Conservation (phyloP, 2,329 filamentous ascomycete genomes). For the Verticillium nonalfalfae region DNA sequence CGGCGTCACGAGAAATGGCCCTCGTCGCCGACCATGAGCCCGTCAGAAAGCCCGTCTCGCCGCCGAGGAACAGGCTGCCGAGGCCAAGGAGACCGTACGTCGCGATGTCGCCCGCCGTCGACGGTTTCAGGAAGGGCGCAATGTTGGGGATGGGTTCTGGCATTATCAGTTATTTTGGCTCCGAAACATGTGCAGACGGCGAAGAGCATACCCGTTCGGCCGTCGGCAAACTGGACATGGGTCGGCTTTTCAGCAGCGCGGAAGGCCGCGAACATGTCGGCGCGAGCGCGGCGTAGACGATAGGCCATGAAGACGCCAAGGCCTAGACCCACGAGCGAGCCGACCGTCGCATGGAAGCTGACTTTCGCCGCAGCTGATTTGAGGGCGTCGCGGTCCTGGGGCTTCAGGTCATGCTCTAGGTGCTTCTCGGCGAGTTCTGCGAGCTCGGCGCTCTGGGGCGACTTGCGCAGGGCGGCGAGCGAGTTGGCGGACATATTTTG, state of each 20-base stretch:
- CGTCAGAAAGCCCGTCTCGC: conserved; percentile 54
- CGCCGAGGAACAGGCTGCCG: conserved; percentile 58
- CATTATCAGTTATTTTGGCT: neutral
- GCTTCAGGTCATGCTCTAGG: conserved; percentile 44
- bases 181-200: neutral
- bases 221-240: conserved; percentile 55
- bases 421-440: conserved; percentile 50
- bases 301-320: conserved; percentile 53
- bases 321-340: conserved; percentile 53
- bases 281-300: conserved; percentile 47
- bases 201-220: conserved; percentile 40
- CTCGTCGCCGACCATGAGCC: conserved; percentile 49
- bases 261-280: conserved; percentile 56
- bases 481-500: conserved; percentile 11
- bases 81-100: conserved; percentile 57
- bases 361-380: conserved; percentile 48
- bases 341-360: conserved; percentile 47
- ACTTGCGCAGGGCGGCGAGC: conserved; percentile 25
- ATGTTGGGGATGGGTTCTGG: conserved; percentile 57
- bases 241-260: conserved; percentile 54
- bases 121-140: conserved; percentile 49
- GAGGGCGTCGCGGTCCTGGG: conserved; percentile 52
- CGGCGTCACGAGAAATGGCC: conserved; percentile 46
- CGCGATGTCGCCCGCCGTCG: conserved; percentile 50
- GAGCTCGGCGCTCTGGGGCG: conserved; percentile 38